Evolutionary conservation across 805 yeast genomes (phyloP), one percentile per base, ranked within the genome.

Genomic region (Cyberlindnera mississippiensis): DNA sequence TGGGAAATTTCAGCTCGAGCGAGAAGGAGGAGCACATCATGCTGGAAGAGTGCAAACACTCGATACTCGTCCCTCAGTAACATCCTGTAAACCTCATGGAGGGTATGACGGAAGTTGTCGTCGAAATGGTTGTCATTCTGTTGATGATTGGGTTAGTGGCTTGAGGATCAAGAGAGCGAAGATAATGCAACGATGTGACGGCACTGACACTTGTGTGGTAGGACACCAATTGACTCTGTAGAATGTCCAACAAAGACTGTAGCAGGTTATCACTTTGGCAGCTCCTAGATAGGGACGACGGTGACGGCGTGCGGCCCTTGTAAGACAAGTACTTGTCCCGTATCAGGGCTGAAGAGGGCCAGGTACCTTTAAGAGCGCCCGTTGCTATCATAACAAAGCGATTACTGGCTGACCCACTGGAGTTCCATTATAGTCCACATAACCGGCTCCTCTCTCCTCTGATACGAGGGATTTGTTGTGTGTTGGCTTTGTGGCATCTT

Each of bases 1-100:
- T 15, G 26, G 1, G 39, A 36, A 10, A 48, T 33, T 24, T 42
- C 46, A 3, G 45, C 18, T 2, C 39, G 28, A 2, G 52, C 44
- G 12, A 50, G 42, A n/a, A 50, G 43, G 3, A 45, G 36, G 4
- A 50, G 37, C 2, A 42, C 31, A 20, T 41, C 52, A 29, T 40
- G 40, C 13, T 46, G 36, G 17, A 45, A 42, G 3, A 52, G 40
- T 2, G 28, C 33, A 32, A 49, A 42, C 5, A 44, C 38, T 11
- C 36, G 37, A 13, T 6, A 4, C 16, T 40, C 45, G 18, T 51
- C 52, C 12, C 14, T 30, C 4, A 31, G n/a, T 8, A 48, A 19
- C 29, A 20, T 19, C 13, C 19, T 41, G 35, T 48, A 45, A 13
- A 48, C 29, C 13, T 37, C 40, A 27, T 42, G 50, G 17, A 49